phyloP scores from a whole-genome alignment of 805 yeast genomes.

The Torulaspora quercuum region DNA sequence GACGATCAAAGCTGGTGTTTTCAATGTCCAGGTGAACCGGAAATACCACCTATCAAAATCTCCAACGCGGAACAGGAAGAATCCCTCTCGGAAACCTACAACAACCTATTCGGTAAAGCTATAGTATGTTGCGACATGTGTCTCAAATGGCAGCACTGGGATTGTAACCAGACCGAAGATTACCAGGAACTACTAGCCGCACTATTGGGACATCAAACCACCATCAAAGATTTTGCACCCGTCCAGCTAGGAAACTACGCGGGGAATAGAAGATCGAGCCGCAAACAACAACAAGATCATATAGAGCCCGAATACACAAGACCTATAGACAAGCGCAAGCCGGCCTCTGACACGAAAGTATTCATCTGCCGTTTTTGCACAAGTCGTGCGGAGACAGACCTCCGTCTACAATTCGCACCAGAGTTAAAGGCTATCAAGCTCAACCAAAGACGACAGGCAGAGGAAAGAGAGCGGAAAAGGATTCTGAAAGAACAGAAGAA shows the following conservation, averaged over 20 bases:
- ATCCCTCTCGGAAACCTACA: conserved; percentile 7
- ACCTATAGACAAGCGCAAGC: conserved; percentile 28
- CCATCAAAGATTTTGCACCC: conserved; percentile 21
- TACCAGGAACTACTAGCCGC: conserved; percentile 1
- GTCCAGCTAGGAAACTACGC: conserved; percentile 22
- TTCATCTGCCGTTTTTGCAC: conserved; percentile 32
- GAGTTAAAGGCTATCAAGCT: conserved; percentile 26
- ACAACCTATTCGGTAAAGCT: conserved; percentile 14
- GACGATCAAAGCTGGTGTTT: conserved; percentile 34
- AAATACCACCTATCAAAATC: conserved; percentile 3
- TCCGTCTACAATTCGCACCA: conserved; percentile 24
- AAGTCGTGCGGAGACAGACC: conserved; percentile 21
- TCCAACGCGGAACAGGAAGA: conserved; percentile 16
- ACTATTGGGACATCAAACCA: conserved; percentile 2
- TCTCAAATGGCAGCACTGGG: conserved; percentile 37
- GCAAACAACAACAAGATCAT: conserved; percentile 16
- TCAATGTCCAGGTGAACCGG: conserved; percentile 27
- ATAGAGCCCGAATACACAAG: conserved; percentile 15
- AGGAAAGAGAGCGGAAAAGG: conserved; percentile 32
- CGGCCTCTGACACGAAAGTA: conserved; percentile 21
- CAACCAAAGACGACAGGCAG: conserved; percentile 26
- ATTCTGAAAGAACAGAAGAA: conserved; percentile 20
- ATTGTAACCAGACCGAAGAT: conserved; percentile 17
- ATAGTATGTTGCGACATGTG: conserved; percentile 36
- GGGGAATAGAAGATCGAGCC: conserved; percentile 24